phyloP scores from a whole-genome alignment of 2,329 filamentous ascomycete species.

The Fusarium kyushuense region DNA sequence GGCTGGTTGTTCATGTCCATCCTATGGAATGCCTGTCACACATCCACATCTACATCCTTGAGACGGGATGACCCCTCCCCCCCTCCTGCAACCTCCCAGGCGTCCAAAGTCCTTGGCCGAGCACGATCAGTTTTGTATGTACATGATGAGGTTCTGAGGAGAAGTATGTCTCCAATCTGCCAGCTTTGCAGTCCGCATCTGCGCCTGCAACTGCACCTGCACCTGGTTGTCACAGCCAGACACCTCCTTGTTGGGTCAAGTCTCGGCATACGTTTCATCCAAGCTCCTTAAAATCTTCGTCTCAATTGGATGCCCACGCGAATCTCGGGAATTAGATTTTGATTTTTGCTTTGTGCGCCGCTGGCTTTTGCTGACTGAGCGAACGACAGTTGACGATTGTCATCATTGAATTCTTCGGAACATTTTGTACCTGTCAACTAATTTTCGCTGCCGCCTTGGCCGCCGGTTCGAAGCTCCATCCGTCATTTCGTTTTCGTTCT shows the following conservation, averaged over 20 bases:
- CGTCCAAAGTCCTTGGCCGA: constrained; percentile 24
- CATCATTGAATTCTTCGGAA: constrained; percentile 6
- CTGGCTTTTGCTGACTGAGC: constrained; percentile 4
- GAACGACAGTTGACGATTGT: background rate
- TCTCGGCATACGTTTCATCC: constrained; percentile 40
- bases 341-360: constrained; percentile 21
- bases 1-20: constrained; percentile 3
- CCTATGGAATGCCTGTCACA: constrained; percentile 36
- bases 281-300: constrained; percentile 25
- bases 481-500: constrained; percentile 18
- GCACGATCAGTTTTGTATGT: constrained; percentile 25
- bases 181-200: constrained; percentile 8
- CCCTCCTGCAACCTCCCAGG: constrained; percentile 41
- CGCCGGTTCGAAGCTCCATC: constrained; percentile 25
- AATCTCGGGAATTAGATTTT: constrained; percentile 30
- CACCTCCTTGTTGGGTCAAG: constrained; percentile 29
- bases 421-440: constrained; percentile 1
- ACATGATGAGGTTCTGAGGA: background rate
- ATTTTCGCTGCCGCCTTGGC: constrained; percentile 26
- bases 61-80: constrained; percentile 41
- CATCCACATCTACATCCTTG: constrained; percentile 31
- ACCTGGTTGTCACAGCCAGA: constrained; percentile 7
- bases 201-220: background rate
- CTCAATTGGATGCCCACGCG: constrained; percentile 33
- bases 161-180: constrained; percentile 4